Evolutionary conservation across 2,329 filamentous ascomycete species (phyloP), one percentile per base, ranked within the genome.

Genomic region (Rosellinia necatrix): DNA sequence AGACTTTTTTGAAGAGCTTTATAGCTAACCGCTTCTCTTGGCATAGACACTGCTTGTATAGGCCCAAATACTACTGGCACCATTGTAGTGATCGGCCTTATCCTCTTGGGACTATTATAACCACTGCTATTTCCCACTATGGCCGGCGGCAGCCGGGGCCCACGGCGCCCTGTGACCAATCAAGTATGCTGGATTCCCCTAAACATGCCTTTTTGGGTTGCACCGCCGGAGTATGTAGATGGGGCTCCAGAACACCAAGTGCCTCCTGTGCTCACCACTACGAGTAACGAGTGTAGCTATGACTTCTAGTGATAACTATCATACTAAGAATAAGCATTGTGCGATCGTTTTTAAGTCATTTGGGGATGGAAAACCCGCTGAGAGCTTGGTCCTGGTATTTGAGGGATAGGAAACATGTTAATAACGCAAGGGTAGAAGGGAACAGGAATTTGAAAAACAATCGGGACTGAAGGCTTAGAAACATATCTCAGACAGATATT

Each of bases 1-100:
- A 66, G 47, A 67, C 27, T 46, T 68, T 59, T 51, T 64, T 66
- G 30, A 15, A 4, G 17, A 17, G 13, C 27, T 5, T 41, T 24
- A 21, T 15, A 15, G 10, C 13, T 12, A 13, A 9, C 25, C 9
- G 15, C 12, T 2, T 32, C 19, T 25, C 19, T 40, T n/a, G 17
- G 19, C 6, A 21, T 19, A 21, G 35, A 38, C n/a, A n/a, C n/a
- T n/a, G n/a, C n/a, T n/a, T n/a, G n/a, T n/a, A 10, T 29, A 6
- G 10, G 10, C 12, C 29, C 5, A n/a, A 38, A 21, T 37, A 7
- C 6, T 27, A 47, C 19, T 8, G 25, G n/a, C 12, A n/a, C 15
- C 8, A 35, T 19, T 24, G 37, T 5, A 13, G n/a, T 21, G 24
- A 13, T 40, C 37, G 37, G 37, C 19, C 24, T 40, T 40, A 24